phyloP scores from a whole-genome alignment of 2,329 filamentous ascomycete species.

The Cladosporium sp. region DNA sequence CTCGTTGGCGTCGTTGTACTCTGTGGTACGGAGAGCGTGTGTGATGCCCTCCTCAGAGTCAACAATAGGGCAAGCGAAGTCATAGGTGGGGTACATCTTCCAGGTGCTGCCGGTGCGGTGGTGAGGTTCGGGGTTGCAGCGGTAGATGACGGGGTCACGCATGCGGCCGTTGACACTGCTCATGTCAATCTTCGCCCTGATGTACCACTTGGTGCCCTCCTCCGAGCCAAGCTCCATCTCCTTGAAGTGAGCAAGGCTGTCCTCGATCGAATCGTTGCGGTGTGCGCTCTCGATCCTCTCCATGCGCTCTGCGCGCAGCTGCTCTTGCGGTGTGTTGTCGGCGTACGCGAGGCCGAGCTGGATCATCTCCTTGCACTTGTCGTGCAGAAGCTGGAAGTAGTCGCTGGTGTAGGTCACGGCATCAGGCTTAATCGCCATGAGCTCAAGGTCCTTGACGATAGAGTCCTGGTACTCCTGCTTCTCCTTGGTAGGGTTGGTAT shows the following conservation, averaged over 20 bases:
- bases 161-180: slow-evolving; percentile 93
- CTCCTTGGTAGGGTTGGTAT: slow-evolving; percentile 96
- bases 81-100: slow-evolving; percentile 86
- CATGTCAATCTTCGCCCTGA: slow-evolving; percentile 87
- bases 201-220: slow-evolving; percentile 78
- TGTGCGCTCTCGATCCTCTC: slow-evolving; percentile 75
- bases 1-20: slow-evolving; percentile 81
- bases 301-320: slow-evolving; percentile 78
- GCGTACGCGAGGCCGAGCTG: slow-evolving; percentile 84
- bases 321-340: slow-evolving; percentile 86
- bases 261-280: slow-evolving; percentile 71
- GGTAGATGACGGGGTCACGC: slow-evolving; percentile 94
- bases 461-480: slow-evolving; percentile 94
- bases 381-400: slow-evolving; percentile 89
- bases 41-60: slow-evolving; percentile 77
- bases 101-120: slow-evolving; percentile 73
- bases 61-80: slow-evolving; percentile 77
- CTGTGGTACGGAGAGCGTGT: slow-evolving; percentile 74
- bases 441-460: slow-evolving; percentile 81
- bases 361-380: slow-evolving; percentile 78
- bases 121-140: slow-evolving; percentile 70
- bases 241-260: slow-evolving; percentile 79
- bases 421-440: slow-evolving; percentile 90
- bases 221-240: slow-evolving; percentile 86
- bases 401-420: slow-evolving; percentile 84